Evolutionary conservation across 2,329 filamentous ascomycete genomes (phyloP).

Genomic region (Botrytis porri): DNA sequence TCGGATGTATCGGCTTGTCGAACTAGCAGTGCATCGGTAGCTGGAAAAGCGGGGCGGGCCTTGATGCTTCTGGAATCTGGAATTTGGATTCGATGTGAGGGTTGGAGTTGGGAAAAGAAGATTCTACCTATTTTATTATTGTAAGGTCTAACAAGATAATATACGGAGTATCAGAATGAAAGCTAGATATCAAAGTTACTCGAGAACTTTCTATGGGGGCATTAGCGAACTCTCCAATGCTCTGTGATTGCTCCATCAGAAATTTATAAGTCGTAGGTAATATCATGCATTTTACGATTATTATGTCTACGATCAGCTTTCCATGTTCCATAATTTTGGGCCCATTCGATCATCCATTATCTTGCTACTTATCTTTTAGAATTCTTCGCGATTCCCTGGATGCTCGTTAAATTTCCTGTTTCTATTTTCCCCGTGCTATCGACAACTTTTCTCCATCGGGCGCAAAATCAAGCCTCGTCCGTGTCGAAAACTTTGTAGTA

Average conservation of each 20-base stretch:
- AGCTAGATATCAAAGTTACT: not conserved
- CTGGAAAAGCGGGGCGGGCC: not conserved
- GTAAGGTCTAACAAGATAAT: not conserved
- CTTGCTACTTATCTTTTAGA: not conserved
- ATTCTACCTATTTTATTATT: not conserved
- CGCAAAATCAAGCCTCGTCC: not conserved
- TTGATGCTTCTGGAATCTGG: not conserved
- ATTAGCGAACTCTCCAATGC: not conserved
- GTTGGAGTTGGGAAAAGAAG: not conserved
- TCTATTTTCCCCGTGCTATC: not conserved
- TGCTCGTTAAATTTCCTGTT: not conserved
- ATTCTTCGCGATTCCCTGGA: not conserved
- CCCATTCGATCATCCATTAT: not conserved
- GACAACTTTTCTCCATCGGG: not conserved
- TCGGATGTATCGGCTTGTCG: constrained; percentile 2
- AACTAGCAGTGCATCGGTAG: not conserved
- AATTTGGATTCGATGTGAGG: not conserved
- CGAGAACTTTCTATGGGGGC: not conserved
- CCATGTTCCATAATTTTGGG: not conserved
- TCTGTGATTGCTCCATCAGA: not conserved
- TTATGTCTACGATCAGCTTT: not conserved
- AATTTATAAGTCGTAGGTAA: not conserved
- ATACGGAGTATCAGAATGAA: not conserved
- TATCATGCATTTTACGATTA: not conserved
- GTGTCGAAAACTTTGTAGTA: not conserved